Percentiles rank a stretch among this genome's conserved stretches.
phyloP scores from a whole-genome alignment of 768 basidiomycete species.

The Heimioporus sp. region DNA sequence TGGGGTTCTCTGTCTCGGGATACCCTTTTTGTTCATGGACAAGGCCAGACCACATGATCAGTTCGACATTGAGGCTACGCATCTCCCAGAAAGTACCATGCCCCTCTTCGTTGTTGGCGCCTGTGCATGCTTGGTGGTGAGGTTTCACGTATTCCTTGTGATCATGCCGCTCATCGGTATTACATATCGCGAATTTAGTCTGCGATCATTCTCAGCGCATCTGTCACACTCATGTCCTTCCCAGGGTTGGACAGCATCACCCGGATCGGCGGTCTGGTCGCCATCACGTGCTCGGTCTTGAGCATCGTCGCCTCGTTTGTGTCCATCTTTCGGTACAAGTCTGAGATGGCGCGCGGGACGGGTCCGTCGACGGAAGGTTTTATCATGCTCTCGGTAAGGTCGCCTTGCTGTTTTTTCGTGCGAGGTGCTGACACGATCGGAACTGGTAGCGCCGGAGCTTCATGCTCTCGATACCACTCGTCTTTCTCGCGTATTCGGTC shows the following conservation, averaged over 20 bases:
- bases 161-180: not conserved
- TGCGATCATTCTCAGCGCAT: conserved; percentile 76
- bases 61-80: conserved; percentile 58
- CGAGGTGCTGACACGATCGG: not conserved
- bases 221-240: conserved; percentile 77
- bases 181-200: conserved; percentile 44
- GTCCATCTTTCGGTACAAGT: conserved; percentile 68
- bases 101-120: conserved; percentile 66
- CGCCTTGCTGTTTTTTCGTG: conserved; percentile 2
- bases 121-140: conserved; percentile 62
- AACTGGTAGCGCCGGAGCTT: conserved; percentile 45
- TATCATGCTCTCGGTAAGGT: conserved; percentile 48
- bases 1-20: conserved; percentile 68
- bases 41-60: conserved; percentile 45
- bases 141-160: conserved; percentile 22
- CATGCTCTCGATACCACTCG: conserved; percentile 68
- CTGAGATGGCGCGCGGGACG: conserved; percentile 55
- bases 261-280: conserved; percentile 63
- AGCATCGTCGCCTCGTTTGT: conserved; percentile 69
- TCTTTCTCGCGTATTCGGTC: conserved; percentile 70
- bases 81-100: conserved; percentile 42
- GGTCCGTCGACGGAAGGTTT: conserved; percentile 52
- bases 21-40: conserved; percentile 73
- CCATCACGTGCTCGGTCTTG: conserved; percentile 64
- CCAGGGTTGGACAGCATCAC: conserved; percentile 67